Conservation (phyloP, 164 flowering plant genomes). For the Euptelea pleiosperma region DNA sequence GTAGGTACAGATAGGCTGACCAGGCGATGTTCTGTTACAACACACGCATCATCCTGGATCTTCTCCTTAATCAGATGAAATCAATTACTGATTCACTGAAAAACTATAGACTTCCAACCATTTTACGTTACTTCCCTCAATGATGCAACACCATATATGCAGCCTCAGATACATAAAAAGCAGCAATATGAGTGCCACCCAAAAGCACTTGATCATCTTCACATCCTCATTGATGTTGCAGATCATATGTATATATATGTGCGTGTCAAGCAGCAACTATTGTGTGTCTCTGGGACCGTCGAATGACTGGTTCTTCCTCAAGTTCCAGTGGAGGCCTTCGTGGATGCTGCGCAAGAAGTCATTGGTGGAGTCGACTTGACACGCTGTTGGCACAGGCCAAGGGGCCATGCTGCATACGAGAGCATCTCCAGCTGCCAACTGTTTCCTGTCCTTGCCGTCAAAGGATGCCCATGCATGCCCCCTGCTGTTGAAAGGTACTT, state of each 20-base stretch:
- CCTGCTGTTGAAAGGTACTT: constrained; percentile 90
- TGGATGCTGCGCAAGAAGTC: constrained; percentile 92
- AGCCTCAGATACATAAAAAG: background rate
- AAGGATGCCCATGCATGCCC: constrained; percentile 93
- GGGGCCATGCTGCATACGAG: constrained; percentile 92
- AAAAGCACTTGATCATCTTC: background rate
- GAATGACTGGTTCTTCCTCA: constrained; percentile 77
- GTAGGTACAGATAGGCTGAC: too few species aligned
- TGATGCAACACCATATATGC: background rate
- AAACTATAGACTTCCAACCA: too few species aligned
- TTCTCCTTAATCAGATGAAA: too few species aligned
- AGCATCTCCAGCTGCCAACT: constrained; percentile 83
- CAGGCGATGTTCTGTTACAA: too few species aligned
- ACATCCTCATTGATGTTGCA: background rate
- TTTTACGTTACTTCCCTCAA: background rate
- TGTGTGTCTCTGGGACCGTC: constrained; percentile 70
- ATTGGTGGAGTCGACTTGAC: constrained; percentile 76
- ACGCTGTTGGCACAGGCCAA: constrained; percentile 99
- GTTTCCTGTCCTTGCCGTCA: constrained; percentile 84
- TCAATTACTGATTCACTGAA: too few species aligned
- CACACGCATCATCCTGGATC: too few species aligned
- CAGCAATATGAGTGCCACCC: background rate
- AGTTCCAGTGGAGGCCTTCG: constrained; percentile 95
- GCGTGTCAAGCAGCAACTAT: background rate
- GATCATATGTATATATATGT: background rate